Base-by-base conservation (phyloP, 192 early-diverging fungal genomes). In the Mortierella alpina region DNA sequence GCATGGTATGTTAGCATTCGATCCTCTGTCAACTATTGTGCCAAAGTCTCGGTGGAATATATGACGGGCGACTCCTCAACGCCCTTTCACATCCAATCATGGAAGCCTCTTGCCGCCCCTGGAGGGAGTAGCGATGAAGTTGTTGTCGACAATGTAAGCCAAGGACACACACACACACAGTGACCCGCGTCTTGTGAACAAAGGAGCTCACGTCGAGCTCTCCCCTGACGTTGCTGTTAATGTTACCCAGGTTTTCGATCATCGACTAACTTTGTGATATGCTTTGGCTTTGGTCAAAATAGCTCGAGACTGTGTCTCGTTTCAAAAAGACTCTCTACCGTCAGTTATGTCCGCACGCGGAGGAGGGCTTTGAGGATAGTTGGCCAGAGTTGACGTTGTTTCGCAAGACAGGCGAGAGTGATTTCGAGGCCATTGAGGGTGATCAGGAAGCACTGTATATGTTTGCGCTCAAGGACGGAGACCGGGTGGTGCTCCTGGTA, bases 391-490 rank as follows among this genome's bases (percentile, higher is more conserved):
- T 72, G 46, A 58, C 50, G 4, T 61, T 80, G 2, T 80, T 64
- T 49, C 46, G 77, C 22, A 71, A 64, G 48, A 47, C 18, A 44
- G 22, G 42, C 1, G 66, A 71, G 7, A 18, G 31, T n/a, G 75
- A 51, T 1, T 68, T 63, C 22, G 77, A 80, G 55, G 39, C 70
- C 3, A 63, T 80, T 15, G 77, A 80, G 1, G 70, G 77, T 8
- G 77, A 80, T 40, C 77, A 80, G 48, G 77, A 80, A 17, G 77
- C 77, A 2, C 18, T 80, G 61, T 80, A 80, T 49, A 80, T 80
- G 77, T 72, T 72, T 63, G 77, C 70, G 39, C 70, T 80, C 52
- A 80, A 72, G 48, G 77, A 80, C 20, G 77, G 77, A 40, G 77
- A 80, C 52, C 53, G 53, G 13, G 55, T 80, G 10, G 66, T 80